Base-by-base conservation (phyloP, 768 basidiomycete species). In the Kwoniella newhampshirensis region DNA sequence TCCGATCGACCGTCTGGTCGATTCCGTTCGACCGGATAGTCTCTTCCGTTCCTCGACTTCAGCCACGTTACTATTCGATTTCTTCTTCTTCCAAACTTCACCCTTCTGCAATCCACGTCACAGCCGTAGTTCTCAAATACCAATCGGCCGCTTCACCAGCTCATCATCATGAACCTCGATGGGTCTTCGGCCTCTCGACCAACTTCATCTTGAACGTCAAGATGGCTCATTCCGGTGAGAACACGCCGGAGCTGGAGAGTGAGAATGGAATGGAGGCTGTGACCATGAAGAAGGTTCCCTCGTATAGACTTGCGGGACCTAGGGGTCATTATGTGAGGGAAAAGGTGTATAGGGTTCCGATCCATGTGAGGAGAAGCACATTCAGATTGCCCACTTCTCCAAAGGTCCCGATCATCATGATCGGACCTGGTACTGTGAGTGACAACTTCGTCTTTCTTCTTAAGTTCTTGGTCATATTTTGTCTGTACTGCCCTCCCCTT, bases 11-110 rank as follows among this genome's bases (percentile, higher is more conserved):
- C 0, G 70, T 82, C 20, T 98, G 94, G 96, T 40, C 52, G 12
- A 94, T 98, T 66, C 94, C 96, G 46, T 96, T 99, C 76, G 96
- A 99, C 75, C 87, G 93, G 75, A 86, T 99, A 64, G 86, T 99
- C 51, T 97, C 93, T 6, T 86, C 88, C 48, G 86, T 94, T 57
- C 85, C 91, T 36, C 91, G 96, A 63, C 83, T 99, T 18, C 94
- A 98, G 75, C 92, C 96, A 30, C 87, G 96, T 54, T 99, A 89
- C 80, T 99, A 94, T 78, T 99, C 96, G 30, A 98, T 99, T 76
- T 97, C 96, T 8, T 97, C 93, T 18, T 91, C 89, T 61, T 92
- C 96, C 40, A 98, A 98, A 76, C 80, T 97, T 9, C 75, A 91
- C 76, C 84, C 93, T n/a, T 85, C 83, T 58, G 80, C 87, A 7